A percentile compares a stretch with the other conserved stretches of the same genome.
Evolutionary conservation across 139 green algal species (phyloP).

Genomic region (Coccomyxa sp.): DNA sequence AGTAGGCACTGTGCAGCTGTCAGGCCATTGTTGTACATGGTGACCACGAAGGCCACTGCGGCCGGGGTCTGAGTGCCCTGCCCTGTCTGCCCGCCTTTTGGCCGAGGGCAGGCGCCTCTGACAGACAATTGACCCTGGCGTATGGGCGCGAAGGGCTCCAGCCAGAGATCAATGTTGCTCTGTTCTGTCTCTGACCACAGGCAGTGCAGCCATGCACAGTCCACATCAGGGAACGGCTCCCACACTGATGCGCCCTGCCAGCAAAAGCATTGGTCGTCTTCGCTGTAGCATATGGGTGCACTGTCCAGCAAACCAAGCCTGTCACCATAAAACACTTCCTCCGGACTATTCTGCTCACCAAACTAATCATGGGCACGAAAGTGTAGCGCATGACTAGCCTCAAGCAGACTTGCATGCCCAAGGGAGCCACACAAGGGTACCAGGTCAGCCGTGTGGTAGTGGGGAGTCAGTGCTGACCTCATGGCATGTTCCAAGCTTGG

Average conservation of each 20-base stretch:
- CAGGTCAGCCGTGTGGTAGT: too few relatives aligned
- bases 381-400: too few relatives aligned
- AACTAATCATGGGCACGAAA: too few relatives aligned
- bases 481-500: too few relatives aligned
- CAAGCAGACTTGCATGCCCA: too few relatives aligned
- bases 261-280: too few relatives aligned
- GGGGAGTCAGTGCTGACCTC: too few relatives aligned
- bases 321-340: too few relatives aligned
- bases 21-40: not conserved
- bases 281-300: too few relatives aligned
- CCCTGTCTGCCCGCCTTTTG: not conserved
- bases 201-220: not conserved
- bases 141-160: not conserved
- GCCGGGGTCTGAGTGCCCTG: not conserved
- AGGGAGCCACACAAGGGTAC: too few relatives aligned
- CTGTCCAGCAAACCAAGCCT: too few relatives aligned
- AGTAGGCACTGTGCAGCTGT: not conserved
- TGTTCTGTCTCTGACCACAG: not conserved
- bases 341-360: too few relatives aligned
- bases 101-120: not conserved
- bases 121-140: not conserved
- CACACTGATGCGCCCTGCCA: not conserved
- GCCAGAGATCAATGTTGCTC: not conserved
- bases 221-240: not conserved
- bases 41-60: not conserved